Base-by-base conservation (phyloP, 2,329 filamentous ascomycete species). In the Aspergillus persii region DNA sequence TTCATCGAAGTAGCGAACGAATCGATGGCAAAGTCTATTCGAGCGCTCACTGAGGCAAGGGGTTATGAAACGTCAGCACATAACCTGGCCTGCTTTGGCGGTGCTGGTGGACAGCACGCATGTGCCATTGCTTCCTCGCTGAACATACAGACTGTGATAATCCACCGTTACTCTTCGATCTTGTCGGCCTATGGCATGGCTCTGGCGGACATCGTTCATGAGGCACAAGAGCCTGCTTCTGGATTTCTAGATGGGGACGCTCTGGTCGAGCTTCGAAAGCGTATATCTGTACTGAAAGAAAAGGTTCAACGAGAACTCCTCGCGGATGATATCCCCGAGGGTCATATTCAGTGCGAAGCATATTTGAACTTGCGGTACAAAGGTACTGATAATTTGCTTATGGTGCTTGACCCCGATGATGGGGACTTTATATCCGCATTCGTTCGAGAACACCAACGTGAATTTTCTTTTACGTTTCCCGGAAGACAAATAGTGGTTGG, bases 171-270 rank as follows among this genome's bases (percentile, higher is more conserved):
- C 73, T 96, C 92, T 0, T 96, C 91, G 0, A 90, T 96, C 0
- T 81, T 96, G 0, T 96, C 92, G 0, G 92, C 92, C 0, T 96
- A 96, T 66, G 92, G 92, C 8, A 96, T 96, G 90, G 91, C 91
- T 0, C 77, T 96, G 11, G 92, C 92, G 7, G 92, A 96, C 68
- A 91, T 96, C 0, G 91, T 96, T 3, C 66, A 69, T 4, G 78
- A 80, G 41, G 65, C 66, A 0, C 70, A 72, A 50, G 71, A 74
- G 56, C 76, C 76, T 76, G 82, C 87, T 41, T 18, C 26, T 23
- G 23, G n/a, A 9, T 47, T 56, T 3, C 63, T 61, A 11, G 62
- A 63, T 29, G 39, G 59, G 53, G 65, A 39, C 52, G 69, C 47
- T 33, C 4, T 71, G 77, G 36, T 54, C 64, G 1, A 23, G 59